Evolutionary conservation across 2,329 filamentous ascomycete genomes (phyloP).

Genomic region (Aspergillus terreus): DNA sequence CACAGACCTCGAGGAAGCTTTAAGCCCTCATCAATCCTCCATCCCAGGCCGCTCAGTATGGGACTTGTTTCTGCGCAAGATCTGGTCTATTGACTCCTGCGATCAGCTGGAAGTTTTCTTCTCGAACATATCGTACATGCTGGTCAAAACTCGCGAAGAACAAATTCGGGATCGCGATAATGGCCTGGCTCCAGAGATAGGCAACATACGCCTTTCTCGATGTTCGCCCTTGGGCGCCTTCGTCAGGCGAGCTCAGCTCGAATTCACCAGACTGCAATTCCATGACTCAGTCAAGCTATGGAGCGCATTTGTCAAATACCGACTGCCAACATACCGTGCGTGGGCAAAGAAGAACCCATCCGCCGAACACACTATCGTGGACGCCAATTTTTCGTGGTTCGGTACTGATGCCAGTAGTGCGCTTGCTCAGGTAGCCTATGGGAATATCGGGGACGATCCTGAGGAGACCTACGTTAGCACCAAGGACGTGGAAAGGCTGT

Average conservation of each 20-base stretch:
- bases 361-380: slow-evolving; percentile 50
- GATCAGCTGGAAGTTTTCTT: slow-evolving; percentile 79
- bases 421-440: slow-evolving; percentile 51
- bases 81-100: slow-evolving; percentile 82
- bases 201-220: slow-evolving; percentile 61
- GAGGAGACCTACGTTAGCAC: slow-evolving; percentile 57
- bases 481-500: slow-evolving; percentile 73
- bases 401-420: slow-evolving; percentile 50
- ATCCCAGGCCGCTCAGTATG: slow-evolving; percentile 79
- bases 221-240: slow-evolving; percentile 80
- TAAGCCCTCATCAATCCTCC: slow-evolving; percentile 44
- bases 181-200: slow-evolving; percentile 46
- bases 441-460: slow-evolving; percentile 41
- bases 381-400: slow-evolving; percentile 60
- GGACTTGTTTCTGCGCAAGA: slow-evolving; percentile 73
- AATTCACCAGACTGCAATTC: slow-evolving; percentile 78
- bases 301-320: slow-evolving; percentile 76
- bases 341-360: slow-evolving; percentile 55
- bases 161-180: slow-evolving; percentile 53
- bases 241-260: slow-evolving; percentile 69
- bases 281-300: slow-evolving; percentile 74
- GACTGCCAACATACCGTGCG: slow-evolving; percentile 65
- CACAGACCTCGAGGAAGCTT: slow-evolving; percentile 46
- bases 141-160: slow-evolving; percentile 62
- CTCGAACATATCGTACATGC: slow-evolving; percentile 52